phyloP scores from a whole-genome alignment of 768 basidiomycete species.

The Hemileccinum rubropunctum region DNA sequence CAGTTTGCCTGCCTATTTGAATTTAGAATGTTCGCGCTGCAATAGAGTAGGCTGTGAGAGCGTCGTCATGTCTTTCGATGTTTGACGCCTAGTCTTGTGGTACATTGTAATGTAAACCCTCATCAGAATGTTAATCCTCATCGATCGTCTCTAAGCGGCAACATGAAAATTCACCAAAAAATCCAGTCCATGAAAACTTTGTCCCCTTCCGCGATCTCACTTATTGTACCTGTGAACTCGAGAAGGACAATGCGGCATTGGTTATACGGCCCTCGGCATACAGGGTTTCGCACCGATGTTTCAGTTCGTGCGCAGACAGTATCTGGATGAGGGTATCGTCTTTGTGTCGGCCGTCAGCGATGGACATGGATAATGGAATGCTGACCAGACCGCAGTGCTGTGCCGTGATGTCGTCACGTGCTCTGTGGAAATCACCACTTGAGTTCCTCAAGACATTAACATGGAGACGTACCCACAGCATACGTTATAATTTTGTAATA shows the following conservation, averaged over 20 bases:
- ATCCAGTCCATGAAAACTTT: background rate
- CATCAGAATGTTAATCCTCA: background rate
- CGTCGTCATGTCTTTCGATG: background rate
- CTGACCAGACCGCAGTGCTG: no score
- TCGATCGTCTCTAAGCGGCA: accelerated
- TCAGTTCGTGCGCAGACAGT: background rate
- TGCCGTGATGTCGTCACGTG: no score
- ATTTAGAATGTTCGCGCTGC: background rate
- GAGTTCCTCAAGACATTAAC: no score
- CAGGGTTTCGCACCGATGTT: conserved; percentile 3
- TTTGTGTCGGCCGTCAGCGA: background rate
- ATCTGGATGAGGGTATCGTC: background rate
- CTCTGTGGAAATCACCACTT: no score
- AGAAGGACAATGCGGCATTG: conserved; percentile 4
- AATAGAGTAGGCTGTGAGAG: background rate
- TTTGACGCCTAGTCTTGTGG: background rate
- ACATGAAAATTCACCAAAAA: background rate
- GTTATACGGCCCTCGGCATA: background rate
- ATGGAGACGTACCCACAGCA: no score
- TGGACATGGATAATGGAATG: background rate
- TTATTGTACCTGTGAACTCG: background rate
- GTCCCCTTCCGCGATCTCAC: background rate
- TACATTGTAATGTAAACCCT: background rate
- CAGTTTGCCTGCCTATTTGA: background rate
- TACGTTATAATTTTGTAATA: no score